phyloP scores from a whole-genome alignment of 2,329 filamentous ascomycete species.

The Sporothrix brunneoviolacea region DNA sequence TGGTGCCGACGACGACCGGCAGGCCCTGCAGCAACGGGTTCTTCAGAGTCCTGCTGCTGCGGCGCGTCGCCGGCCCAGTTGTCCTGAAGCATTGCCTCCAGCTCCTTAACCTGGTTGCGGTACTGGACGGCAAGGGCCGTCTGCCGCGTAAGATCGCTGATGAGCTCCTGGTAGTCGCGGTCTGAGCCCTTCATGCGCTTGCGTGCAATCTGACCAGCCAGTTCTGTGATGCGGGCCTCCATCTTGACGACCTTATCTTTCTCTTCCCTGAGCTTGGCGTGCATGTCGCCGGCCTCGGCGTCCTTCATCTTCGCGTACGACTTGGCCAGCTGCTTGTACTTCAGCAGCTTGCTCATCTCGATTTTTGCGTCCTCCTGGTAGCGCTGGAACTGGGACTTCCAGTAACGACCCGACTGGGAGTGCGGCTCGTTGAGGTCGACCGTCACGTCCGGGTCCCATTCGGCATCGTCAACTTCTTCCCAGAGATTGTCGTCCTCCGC shows the following conservation, averaged over 20 bases:
- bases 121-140: slow-evolving; percentile 53
- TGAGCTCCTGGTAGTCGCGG: slow-evolving; percentile 40
- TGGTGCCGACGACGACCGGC: not conserved
- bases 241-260: slow-evolving; percentile 57
- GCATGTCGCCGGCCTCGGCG: slow-evolving; percentile 58
- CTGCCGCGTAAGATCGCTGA: slow-evolving; percentile 50
- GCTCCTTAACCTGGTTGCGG: slow-evolving; percentile 51
- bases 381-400: slow-evolving; percentile 70
- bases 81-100: slow-evolving; percentile 45
- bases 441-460: slow-evolving; percentile 53
- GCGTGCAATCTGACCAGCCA: slow-evolving; percentile 49
- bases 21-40: not conserved
- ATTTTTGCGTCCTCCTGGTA: slow-evolving; percentile 66
- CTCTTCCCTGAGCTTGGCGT: slow-evolving; percentile 60
- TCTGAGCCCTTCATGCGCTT: slow-evolving; percentile 32
- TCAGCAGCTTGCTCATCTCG: slow-evolving; percentile 70
- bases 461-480: slow-evolving; percentile 43
- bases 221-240: slow-evolving; percentile 55
- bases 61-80: slow-evolving; percentile 27
- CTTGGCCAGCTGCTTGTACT: slow-evolving; percentile 74
- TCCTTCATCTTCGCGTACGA: slow-evolving; percentile 75
- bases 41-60: slow-evolving; percentile 24
- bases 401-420: slow-evolving; percentile 69
- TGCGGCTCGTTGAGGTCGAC: slow-evolving; percentile 66
- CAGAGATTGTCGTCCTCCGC: slow-evolving; percentile 38